Evolutionary conservation across 176 grass and related monocot species (phyloP).

Genomic region (Dendrocalamus sinicus): DNA sequence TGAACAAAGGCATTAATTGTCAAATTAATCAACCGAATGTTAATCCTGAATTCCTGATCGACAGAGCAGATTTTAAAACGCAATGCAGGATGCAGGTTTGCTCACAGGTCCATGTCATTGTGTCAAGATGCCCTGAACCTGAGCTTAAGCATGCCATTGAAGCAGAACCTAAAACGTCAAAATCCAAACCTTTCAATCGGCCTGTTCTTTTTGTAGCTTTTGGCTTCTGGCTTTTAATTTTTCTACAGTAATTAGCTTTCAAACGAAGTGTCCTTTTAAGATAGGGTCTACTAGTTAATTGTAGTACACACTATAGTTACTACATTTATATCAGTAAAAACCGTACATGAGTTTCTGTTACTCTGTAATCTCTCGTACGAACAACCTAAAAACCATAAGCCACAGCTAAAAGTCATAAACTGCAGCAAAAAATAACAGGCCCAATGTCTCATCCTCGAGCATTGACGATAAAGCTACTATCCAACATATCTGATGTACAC

Average conservation of each 20-base stretch:
- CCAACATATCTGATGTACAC: not conserved
- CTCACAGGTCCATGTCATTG: not conserved
- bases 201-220: too few species aligned
- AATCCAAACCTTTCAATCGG: not conserved
- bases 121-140: conserved; percentile 34
- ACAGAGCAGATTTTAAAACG: conserved; percentile 13
- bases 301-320: too few species aligned
- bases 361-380: too few species aligned
- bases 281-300: too few species aligned
- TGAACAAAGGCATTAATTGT: not conserved
- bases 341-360: too few species aligned
- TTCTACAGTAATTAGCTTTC: too few species aligned
- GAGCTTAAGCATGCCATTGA: conserved; percentile 17
- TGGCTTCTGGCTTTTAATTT: too few species aligned
- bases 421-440: too few species aligned
- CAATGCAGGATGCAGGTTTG: conserved; percentile 33
- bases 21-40: not conserved
- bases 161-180: conserved; percentile 37
- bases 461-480: not conserved
- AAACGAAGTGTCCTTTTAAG: too few species aligned
- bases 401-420: accelerated
- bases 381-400: too few species aligned
- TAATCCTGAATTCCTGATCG: conserved; percentile 3
- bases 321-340: too few species aligned
- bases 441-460: not conserved